A percentile compares a stretch with the other conserved stretches of the same genome.
phyloP scores from a whole-genome alignment of 345 rosid genomes.

The Eucalyptus grandis region DNA sequence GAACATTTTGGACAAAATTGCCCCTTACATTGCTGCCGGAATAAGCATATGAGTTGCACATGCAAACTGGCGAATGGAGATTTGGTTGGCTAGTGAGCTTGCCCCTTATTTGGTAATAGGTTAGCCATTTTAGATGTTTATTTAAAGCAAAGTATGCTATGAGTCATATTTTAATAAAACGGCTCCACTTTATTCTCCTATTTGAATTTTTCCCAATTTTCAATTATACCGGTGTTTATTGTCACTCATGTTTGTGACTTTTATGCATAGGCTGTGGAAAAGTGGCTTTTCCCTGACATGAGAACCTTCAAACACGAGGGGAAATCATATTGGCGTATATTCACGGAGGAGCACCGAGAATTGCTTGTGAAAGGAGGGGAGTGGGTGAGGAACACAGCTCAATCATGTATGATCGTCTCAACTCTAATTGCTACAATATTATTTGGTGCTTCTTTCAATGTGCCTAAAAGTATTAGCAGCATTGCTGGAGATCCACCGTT shows the following conservation, averaged over 20 bases:
- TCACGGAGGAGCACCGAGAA: background rate
- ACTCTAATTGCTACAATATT: background rate
- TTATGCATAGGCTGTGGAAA: background rate
- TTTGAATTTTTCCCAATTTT: no score
- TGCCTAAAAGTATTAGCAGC: slow-evolving; percentile 7
- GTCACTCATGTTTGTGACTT: background rate
- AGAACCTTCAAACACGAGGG: background rate
- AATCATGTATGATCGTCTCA: slow-evolving; percentile 6
- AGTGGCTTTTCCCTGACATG: background rate
- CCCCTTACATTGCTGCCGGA: no score
- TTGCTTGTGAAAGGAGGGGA: background rate
- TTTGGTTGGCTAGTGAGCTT: no score
- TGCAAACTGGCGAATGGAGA: fast-evolving
- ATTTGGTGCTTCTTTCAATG: slow-evolving; percentile 14
- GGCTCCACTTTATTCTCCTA: no score
- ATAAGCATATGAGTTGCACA: no score
- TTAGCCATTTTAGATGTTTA: no score
- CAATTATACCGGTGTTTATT: background rate
- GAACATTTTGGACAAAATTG: no score
- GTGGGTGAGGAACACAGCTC: slow-evolving; percentile 8
- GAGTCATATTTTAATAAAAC: no score
- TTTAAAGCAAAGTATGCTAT: fast-evolving
- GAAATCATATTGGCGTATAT: background rate
- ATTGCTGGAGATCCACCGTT: slow-evolving; percentile 2
- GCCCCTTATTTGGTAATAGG: no score